These are phyloP conservation scores for Myotisia sp. DNA, from an alignment of 2,329 filamentous ascomycete genomes.

Conservation along the genomic window DNA sequence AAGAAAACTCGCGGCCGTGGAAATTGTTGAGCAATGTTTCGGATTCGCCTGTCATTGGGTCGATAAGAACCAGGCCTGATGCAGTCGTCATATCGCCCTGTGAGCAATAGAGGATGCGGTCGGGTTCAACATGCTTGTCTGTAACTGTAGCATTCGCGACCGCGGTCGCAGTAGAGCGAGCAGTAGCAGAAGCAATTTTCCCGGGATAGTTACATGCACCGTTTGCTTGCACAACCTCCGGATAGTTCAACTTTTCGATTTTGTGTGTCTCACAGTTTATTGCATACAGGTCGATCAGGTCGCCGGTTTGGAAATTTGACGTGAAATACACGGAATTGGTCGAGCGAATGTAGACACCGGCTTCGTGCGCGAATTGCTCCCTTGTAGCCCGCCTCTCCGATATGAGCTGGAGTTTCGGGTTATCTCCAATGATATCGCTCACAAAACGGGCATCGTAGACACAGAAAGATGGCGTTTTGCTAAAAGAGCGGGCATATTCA, in stretches of 20 bases:
- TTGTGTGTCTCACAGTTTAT: conserved; percentile 8
- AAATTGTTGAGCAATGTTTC: conserved; percentile 21
- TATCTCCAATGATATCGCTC: conserved; percentile 22
- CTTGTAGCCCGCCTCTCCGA: conserved; percentile 21
- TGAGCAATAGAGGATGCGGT: conserved; percentile 29
- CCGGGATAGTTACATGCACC: conserved; percentile 10
- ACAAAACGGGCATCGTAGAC: conserved; percentile 14
- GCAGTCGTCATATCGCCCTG: conserved; percentile 22
- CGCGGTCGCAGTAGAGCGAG: conserved; percentile 1
- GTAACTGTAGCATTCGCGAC: too few relatives aligned
- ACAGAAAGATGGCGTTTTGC: conserved; percentile 8
- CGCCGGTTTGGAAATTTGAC: conserved; percentile 20
- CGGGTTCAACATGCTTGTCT: too few relatives aligned
- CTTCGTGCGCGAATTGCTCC: conserved; percentile 39
- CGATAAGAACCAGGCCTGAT: conserved; percentile 14
- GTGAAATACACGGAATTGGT: conserved; percentile 26
- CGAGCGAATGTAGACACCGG: conserved; percentile 24
- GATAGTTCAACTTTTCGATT: conserved; percentile 11
- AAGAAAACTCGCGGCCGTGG: conserved; percentile 25
- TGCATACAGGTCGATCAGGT: conserved; percentile 16
- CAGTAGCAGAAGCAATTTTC: not conserved
- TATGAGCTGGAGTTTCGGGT: conserved; percentile 26
- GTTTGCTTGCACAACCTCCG: conserved; percentile 10
- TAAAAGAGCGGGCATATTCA: conserved; percentile 8
- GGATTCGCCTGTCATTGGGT: conserved; percentile 16